Conservation (phyloP, 352 stramenopile genomes). For the Phytophthora kernoviae region DNA sequence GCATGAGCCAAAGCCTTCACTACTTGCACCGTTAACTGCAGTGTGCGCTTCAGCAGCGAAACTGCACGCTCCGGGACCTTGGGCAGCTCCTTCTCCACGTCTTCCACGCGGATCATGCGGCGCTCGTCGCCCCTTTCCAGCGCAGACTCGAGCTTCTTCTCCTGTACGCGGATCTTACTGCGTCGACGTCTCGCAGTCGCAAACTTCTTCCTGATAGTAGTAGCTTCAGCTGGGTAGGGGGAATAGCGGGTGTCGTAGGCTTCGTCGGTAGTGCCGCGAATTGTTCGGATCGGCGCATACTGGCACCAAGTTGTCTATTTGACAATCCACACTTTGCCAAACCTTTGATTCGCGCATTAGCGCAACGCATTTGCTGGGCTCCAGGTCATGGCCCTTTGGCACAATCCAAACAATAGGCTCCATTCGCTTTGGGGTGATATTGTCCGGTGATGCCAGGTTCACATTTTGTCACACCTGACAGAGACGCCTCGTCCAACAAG, state of each 20-base stretch:
- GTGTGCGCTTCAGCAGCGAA: conserved; percentile 71
- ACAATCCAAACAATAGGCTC: conserved; percentile 74
- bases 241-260: conserved; percentile 6
- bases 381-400: conserved; percentile 32
- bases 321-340: conserved; percentile 71
- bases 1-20: conserved; percentile 61
- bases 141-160: conserved; percentile 79
- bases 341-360: conserved; percentile 39
- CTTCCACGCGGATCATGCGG: conserved; percentile 77
- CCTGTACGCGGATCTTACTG: conserved; percentile 82
- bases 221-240: conserved; percentile 43
- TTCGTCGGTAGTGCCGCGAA: conserved; percentile 45
- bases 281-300: conserved; percentile 42
- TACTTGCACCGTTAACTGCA: conserved; percentile 62
- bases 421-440: conserved; percentile 85
- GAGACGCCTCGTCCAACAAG: conserved; percentile 66
- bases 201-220: conserved; percentile 80
- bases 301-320: conserved; percentile 40
- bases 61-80: conserved; percentile 75
- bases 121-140: conserved; percentile 82
- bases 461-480: conserved; percentile 69
- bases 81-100: conserved; percentile 77
- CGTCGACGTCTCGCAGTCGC: conserved; percentile 65
- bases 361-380: conserved; percentile 52
- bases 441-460: conserved; percentile 87